Evolutionary conservation across 2,329 filamentous ascomycete species (phyloP).

Genomic region (Ceratocystis eucalypticola): DNA sequence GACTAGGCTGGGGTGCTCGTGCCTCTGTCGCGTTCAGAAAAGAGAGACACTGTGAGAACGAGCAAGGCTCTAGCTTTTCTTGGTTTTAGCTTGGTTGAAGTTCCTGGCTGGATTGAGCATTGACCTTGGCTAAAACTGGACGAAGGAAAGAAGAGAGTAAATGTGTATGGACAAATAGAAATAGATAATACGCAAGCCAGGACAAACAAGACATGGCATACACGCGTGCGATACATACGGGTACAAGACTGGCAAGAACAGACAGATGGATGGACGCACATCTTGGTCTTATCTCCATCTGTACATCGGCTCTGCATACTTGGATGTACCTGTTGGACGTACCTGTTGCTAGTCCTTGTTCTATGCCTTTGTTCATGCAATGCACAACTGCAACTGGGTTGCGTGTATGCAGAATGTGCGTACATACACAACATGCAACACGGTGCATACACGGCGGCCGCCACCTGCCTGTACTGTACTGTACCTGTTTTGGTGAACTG

Average conservation of each 20-base stretch:
- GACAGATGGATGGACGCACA: background rate
- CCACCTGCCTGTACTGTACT: background rate
- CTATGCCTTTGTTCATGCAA: background rate
- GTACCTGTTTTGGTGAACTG: background rate
- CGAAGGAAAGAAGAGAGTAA: background rate
- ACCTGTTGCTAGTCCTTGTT: no score
- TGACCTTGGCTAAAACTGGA: background rate
- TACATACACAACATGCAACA: background rate
- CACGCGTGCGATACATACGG: background rate
- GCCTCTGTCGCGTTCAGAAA: background rate
- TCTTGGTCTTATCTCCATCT: background rate
- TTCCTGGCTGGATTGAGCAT: background rate
- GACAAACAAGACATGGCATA: background rate
- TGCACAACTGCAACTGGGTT: no score
- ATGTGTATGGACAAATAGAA: background rate
- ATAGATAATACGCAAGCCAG: no score
- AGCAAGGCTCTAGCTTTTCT: background rate
- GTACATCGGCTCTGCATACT: background rate
- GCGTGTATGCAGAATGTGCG: background rate
- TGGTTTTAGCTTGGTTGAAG: background rate
- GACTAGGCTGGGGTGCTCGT: background rate
- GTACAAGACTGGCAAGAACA: background rate
- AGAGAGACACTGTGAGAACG: no score
- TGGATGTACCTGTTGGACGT: no score
- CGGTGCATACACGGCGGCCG: background rate